Percentiles rank a stretch among this genome's conserved stretches.
These are phyloP conservation scores for Nicotiana noctiflora DNA, from an alignment of 257 asterid species.

Conservation along the genomic window DNA sequence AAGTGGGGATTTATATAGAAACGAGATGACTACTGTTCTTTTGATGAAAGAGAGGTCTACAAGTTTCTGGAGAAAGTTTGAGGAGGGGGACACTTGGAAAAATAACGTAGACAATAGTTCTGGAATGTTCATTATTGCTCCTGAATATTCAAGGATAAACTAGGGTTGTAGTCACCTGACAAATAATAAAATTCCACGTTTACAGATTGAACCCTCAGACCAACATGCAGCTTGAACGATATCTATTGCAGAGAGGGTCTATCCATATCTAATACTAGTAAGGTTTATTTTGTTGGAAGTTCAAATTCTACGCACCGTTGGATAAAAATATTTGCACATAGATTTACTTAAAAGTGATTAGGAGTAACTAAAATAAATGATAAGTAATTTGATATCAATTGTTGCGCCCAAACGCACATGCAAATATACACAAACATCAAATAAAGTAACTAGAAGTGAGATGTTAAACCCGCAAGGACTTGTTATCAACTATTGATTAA, in stretches of 20 bases:
- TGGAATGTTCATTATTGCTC: neutral
- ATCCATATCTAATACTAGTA: no score
- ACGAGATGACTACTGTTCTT: neutral
- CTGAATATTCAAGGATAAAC: neutral
- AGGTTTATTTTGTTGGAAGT: no score
- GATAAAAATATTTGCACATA: no score
- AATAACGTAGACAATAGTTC: neutral
- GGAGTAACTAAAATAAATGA: no score
- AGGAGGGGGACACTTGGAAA: neutral
- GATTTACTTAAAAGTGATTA: no score
- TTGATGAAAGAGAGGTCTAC: neutral
- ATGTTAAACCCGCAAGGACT: no score
- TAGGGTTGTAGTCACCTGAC: neutral
- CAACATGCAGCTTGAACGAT: neutral
- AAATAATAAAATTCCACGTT: neutral
- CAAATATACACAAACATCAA: no score
- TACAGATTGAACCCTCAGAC: neutral
- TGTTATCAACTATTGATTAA: no score
- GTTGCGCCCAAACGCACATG: no score
- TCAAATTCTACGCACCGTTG: no score
- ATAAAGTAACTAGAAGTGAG: no score
- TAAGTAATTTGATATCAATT: no score
- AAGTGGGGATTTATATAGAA: neutral
- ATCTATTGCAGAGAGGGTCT: neutral
- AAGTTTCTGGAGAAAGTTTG: neutral